phyloP scores from a whole-genome alignment of 441 rosid genomes.

The Lepidium campestre region DNA sequence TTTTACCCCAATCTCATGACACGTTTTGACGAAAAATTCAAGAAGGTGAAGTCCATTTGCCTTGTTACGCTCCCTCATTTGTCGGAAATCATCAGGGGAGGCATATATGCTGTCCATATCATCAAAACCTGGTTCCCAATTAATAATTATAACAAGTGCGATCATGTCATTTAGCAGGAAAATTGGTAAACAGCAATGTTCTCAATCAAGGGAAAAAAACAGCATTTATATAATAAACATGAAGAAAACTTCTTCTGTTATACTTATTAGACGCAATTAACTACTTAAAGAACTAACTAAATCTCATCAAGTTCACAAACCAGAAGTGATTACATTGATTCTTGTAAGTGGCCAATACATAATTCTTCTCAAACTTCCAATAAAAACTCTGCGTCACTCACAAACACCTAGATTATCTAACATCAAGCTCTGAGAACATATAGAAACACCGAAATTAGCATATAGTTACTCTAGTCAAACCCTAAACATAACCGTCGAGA shows the following conservation, averaged over 20 bases:
- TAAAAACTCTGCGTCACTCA: neutral
- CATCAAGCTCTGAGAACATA: neutral
- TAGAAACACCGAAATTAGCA: neutral
- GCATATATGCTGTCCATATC: slow-evolving; percentile 80
- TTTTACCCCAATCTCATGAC: slow-evolving; percentile 79
- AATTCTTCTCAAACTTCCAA: neutral
- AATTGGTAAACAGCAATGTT: neutral
- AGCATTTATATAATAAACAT: neutral
- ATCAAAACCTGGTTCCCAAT: slow-evolving; percentile 52
- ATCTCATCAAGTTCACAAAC: neutral
- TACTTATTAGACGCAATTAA: neutral
- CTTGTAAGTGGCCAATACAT: neutral
- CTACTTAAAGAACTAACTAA: neutral
- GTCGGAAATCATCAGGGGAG: slow-evolving; percentile 78
- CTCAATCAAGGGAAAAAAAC: neutral
- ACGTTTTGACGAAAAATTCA: slow-evolving; percentile 71
- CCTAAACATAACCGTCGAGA: neutral
- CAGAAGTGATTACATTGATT: neutral
- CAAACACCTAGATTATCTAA: neutral
- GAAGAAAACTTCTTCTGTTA: neutral
- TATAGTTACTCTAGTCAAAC: neutral
- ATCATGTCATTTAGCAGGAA: neutral
- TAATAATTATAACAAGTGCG: neutral
- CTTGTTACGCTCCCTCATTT: slow-evolving; percentile 49
- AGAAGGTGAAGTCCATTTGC: slow-evolving; percentile 73